phyloP scores from a whole-genome alignment of 441 rosid species.

The Erysimum cheiri region DNA sequence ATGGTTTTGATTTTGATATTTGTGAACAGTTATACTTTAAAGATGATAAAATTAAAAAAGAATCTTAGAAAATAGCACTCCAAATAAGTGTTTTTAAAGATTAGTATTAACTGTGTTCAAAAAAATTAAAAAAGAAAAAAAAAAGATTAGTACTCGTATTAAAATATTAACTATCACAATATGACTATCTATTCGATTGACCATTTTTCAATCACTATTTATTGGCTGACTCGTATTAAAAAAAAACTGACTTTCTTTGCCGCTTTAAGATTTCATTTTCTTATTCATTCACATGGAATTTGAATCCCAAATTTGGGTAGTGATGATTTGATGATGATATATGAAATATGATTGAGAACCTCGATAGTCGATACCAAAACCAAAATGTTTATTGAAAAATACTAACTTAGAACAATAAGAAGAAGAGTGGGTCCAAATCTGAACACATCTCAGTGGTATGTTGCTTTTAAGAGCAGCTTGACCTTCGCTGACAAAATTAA shows the following conservation, averaged over 20 bases:
- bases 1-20: too few relatives aligned
- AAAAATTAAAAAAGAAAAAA: too few relatives aligned
- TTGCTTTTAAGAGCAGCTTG: conserved; percentile 46
- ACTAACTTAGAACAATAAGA: neutral
- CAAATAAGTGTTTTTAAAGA: neutral
- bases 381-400: neutral
- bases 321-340: conserved; percentile 43
- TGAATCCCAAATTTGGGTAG: conserved; percentile 13
- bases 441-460: conserved; percentile 46
- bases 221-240: too few relatives aligned
- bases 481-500: conserved; percentile 45
- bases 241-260: too few relatives aligned
- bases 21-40: too few relatives aligned
- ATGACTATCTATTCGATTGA: neutral
- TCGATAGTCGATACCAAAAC: conserved; percentile 31
- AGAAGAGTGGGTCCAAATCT: conserved; percentile 25
- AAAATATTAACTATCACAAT: neutral
- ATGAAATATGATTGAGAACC: conserved; percentile 43
- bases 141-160: too few relatives aligned
- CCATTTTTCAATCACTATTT: neutral
- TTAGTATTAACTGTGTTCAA: too few relatives aligned
- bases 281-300: conserved; percentile 15
- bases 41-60: too few relatives aligned
- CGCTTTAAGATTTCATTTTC: neutral
- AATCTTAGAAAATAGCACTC: neutral